phyloP scores from a whole-genome alignment of 2,329 filamentous ascomycete genomes.

The Bipolaris victoriae region DNA sequence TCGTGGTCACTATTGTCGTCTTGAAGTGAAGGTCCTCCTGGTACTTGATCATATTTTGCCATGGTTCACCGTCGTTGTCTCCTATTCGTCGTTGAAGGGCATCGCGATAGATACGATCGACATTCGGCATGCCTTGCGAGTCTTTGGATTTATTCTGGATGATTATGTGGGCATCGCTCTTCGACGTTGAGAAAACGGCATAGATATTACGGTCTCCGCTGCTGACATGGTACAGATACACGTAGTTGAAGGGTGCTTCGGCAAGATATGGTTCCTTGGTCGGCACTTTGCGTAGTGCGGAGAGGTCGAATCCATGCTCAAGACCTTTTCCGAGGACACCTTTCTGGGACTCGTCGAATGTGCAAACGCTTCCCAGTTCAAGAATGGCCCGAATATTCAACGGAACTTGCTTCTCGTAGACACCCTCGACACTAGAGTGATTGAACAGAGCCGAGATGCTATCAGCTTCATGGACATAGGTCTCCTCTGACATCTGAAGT shows the following conservation, averaged over 20 bases:
- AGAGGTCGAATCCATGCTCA: constrained; percentile 90
- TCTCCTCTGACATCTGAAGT: constrained; percentile 84
- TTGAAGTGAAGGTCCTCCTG: constrained; percentile 86
- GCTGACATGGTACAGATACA: constrained; percentile 92
- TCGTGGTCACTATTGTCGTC: constrained; percentile 84
- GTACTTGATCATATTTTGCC: constrained; percentile 84
- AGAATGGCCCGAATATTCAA: constrained; percentile 85
- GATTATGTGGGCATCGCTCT: constrained; percentile 80
- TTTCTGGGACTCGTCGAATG: constrained; percentile 87
- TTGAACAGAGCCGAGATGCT: constrained; percentile 85
- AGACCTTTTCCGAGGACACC: constrained; percentile 92
- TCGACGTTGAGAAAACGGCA: constrained; percentile 85
- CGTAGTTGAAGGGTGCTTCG: constrained; percentile 75
- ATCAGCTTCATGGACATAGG: constrained; percentile 82
- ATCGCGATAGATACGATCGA: constrained; percentile 86
- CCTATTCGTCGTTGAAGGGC: constrained; percentile 69
- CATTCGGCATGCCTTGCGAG: constrained; percentile 84
- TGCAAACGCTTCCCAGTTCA: constrained; percentile 87
- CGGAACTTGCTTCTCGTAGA: constrained; percentile 94
- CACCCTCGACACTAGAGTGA: constrained; percentile 92
- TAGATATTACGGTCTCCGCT: constrained; percentile 93
- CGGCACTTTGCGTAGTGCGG: constrained; percentile 71
- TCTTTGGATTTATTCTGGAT: constrained; percentile 86
- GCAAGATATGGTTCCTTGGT: constrained; percentile 77
- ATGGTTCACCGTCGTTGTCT: constrained; percentile 71